Evolutionary conservation across 1,284 basidiomycete genomes (phyloP), one percentile per base, ranked within the genome.

Genomic region (Stygiomarasmius scandens): DNA sequence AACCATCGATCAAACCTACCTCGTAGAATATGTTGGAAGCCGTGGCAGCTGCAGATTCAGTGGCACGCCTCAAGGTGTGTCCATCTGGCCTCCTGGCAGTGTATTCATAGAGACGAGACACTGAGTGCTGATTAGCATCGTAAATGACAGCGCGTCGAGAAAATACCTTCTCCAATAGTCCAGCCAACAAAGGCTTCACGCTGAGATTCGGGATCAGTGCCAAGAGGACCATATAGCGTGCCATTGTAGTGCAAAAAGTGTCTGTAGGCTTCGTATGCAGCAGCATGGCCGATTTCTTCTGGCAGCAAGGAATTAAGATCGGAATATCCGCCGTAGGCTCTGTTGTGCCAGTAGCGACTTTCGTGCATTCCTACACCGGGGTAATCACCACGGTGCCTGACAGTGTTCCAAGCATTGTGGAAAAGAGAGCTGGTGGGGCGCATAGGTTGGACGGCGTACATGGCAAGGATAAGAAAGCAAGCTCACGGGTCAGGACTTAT

Each of bases 191-290:
- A 71, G 16, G 76, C 83, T 70, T 87, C 85, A 58, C 84, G 71
- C 65, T 86, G 83, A 36, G 82, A 71, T 59, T 82, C 81, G 49
- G 71, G 67, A 56, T 86, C 81, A 2, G 77, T 80, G 56, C 77
- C 77, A 11, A 85, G 65, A 22, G 82, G 81, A 57, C 82, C 80
- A 61, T 83, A 80, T 38, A 86, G 74, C 1, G 72, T 73, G 46
- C 71, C 75, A 55, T 83, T 80, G n/a, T 9, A 41, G 61, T 82
- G 77, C 57, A 81, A 82, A 83, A 84, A 87, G 46, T 76, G 77
- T n/a, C 84, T 77, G 69, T 85, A 85, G 0, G 83, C 84, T 65
- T 87, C 84, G 65, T 87, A 89, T 0, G 85, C 86, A n/a, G 86
- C 85, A 2, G 86, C 86, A 63, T 86, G 80, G 0, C 86, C 86